Evolutionary conservation across 2,329 filamentous ascomycete genomes (phyloP).

Genomic region (Stachybotrys chartarum): DNA sequence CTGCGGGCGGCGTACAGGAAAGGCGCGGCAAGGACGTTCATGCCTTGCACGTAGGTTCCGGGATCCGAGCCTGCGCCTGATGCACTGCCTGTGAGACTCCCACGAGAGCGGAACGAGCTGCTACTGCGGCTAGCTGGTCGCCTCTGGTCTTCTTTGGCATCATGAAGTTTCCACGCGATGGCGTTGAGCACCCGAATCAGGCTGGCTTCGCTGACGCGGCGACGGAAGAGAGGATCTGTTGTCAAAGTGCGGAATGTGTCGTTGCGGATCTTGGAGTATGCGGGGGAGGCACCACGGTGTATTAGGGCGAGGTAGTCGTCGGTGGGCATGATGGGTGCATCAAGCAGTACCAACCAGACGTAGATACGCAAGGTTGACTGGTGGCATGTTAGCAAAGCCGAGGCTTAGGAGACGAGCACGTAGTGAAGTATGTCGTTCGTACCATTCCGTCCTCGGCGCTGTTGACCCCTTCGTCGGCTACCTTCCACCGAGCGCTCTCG

Average conservation of each 20-base stretch:
- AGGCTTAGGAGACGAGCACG: not conserved
- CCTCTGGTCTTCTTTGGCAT: constrained; percentile 53
- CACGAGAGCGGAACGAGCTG: constrained; percentile 23
- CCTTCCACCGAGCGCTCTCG: constrained; percentile 64
- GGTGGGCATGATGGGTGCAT: constrained; percentile 76
- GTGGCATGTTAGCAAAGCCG: not conserved
- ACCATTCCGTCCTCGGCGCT: constrained; percentile 79
- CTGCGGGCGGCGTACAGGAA: constrained; percentile 92
- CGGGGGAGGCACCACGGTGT: constrained; percentile 86
- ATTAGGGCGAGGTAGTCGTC: constrained; percentile 86
- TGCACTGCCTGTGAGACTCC: constrained; percentile 22
- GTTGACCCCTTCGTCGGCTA: constrained; percentile 69
- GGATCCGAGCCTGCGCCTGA: constrained; percentile 57
- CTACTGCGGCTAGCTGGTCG: constrained; percentile 27
- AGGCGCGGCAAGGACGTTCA: constrained; percentile 95
- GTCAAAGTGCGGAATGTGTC: constrained; percentile 96
- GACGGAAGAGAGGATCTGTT: constrained; percentile 93
- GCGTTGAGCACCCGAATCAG: constrained; percentile 92
- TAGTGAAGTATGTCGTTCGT: constrained; percentile 11
- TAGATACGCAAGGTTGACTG: constrained; percentile 92
- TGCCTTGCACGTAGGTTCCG: constrained; percentile 93
- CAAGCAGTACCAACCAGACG: constrained; percentile 89
- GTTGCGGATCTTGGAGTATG: constrained; percentile 96
- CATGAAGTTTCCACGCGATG: constrained; percentile 87
- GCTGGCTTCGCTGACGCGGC: constrained; percentile 91